Percentiles rank a stretch among this genome's conserved stretches.
Evolutionary conservation across 805 yeast genomes (phyloP).

Genomic region (Ogataea thermomethanolica): DNA sequence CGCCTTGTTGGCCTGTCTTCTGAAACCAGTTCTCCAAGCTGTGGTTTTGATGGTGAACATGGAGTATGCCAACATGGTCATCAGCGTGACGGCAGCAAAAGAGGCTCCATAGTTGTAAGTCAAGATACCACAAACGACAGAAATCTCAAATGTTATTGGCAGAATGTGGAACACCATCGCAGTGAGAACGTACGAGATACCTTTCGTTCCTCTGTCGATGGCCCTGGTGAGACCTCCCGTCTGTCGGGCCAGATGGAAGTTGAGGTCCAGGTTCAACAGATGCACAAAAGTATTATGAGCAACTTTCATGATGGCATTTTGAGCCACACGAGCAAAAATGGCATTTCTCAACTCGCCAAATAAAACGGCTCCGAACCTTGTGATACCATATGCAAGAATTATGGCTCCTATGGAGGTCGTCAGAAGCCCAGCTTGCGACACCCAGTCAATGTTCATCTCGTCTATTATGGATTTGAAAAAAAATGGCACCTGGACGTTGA

Average conservation of each 20-base stretch:
- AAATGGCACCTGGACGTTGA: conserved; percentile 95
- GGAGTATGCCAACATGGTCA: conserved; percentile 87
- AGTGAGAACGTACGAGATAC: conserved; percentile 85
- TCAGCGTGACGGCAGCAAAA: conserved; percentile 84
- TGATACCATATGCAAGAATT: conserved; percentile 86
- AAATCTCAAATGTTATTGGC: conserved; percentile 88
- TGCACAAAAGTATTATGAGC: conserved; percentile 86
- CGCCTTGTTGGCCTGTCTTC: conserved; percentile 86
- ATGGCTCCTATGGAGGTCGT: conserved; percentile 63
- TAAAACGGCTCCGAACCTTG: conserved; percentile 89
- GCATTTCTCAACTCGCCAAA: conserved; percentile 96
- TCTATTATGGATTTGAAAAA: conserved; percentile 87
- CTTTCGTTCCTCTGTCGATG: conserved; percentile 96
- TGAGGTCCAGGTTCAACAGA: conserved; percentile 75
- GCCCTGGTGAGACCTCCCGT: conserved; percentile 97
- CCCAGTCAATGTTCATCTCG: conserved; percentile 90
- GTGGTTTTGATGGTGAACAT: conserved; percentile 87
- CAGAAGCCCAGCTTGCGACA: conserved; percentile 53
- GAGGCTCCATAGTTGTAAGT: conserved; percentile 88
- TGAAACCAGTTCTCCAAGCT: conserved; percentile 91
- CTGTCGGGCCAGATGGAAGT: conserved; percentile 86
- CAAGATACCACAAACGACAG: conserved; percentile 88
- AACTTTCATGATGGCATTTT: conserved; percentile 85
- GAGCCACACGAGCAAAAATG: conserved; percentile 92
- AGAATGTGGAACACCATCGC: conserved; percentile 98